Evolutionary conservation across 2,329 filamentous ascomycete species (phyloP), one percentile per base, ranked within the genome.

Genomic region (Venturia nashicola): DNA sequence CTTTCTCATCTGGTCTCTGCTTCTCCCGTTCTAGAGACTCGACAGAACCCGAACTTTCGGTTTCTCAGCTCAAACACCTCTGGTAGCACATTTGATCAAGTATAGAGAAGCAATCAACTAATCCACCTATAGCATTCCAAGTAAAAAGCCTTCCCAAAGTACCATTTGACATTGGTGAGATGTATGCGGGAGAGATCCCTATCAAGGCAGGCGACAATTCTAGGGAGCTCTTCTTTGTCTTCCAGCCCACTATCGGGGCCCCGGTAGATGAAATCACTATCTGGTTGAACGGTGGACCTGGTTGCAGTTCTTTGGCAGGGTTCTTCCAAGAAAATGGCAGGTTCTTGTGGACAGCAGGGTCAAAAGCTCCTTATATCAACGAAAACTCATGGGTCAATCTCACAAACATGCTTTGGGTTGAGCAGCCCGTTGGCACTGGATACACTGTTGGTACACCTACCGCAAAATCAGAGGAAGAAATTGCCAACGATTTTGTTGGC

Each of bases 251-350:
- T 8, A 65, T 67, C 32, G 67, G 67, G 8, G 46, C 55, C 5
- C 67, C 68, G n/a, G 68, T 68, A 5, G 65, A 70, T 23, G 68
- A 67, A 44, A 61, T 66, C 27, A 66, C 65, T n/a, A 65, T 67
- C 27, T 67, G 62, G 61, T 23, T 69, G 57, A 69, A 69, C 63
- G 68, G 68, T 36, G 68, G 68, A 18, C 68, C 68, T 36, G 68
- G 68, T 63, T 65, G 64, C 43, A 59, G 48, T 40, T 59, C 48
- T 23, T 39, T 65, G n/a, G 65, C 65, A 48, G 62, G 44, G 3
- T 66, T 61, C 42, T 66, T 66, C 34, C 63, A 66, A 43, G 65
- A 66, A 43, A 65, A 64, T 61, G 64, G 62, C 14, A 36, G 40
- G 12, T 64, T 48, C 34, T 16, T 60, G 18, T 64, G 62, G 62